Conservation (phyloP, 2,329 filamentous ascomycete genomes). For the Calonectria pseudoreteaudii region DNA sequence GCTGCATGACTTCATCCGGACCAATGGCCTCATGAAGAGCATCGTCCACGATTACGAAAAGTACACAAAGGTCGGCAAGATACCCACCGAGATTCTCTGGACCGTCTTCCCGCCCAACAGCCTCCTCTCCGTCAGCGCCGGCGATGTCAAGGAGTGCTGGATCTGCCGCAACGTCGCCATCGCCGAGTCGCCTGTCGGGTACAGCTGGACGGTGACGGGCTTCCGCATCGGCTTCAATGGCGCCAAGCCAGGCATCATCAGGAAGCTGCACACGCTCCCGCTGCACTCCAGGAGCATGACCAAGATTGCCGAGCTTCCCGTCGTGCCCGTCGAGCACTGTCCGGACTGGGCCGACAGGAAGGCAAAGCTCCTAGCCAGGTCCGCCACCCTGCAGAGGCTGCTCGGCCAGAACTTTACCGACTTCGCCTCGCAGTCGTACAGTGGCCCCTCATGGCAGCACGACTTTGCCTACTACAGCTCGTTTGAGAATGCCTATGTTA, state of each 20-base stretch:
- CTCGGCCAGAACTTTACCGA: not conserved
- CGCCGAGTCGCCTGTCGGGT: not conserved
- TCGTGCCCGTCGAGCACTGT: not conserved
- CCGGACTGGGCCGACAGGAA: not conserved
- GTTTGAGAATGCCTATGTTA: not conserved
- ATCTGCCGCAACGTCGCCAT: constrained; percentile 4
- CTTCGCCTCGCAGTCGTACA: constrained; percentile 12
- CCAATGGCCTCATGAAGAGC: constrained; percentile 3
- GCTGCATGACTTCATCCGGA: constrained; percentile 1
- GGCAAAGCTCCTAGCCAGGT: not conserved
- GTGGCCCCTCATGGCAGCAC: not conserved
- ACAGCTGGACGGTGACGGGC: not conserved
- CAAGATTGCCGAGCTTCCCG: not conserved
- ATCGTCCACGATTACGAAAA: not conserved
- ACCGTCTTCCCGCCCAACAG: constrained; percentile 9
- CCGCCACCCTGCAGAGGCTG: not conserved
- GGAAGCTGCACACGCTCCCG: not conserved
- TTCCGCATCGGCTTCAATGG: constrained; percentile 13
- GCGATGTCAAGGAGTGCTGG: constrained; percentile 8
- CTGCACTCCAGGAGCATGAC: not conserved
- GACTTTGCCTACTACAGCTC: not conserved
- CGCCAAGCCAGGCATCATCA: not conserved
- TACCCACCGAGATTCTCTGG: constrained; percentile 18
- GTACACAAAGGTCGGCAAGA: not conserved
- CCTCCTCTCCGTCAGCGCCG: not conserved